Evolutionary conservation across 2,329 filamentous ascomycete genomes (phyloP), one percentile per base, ranked within the genome.

Genomic region (Podosphaera xanthii): DNA sequence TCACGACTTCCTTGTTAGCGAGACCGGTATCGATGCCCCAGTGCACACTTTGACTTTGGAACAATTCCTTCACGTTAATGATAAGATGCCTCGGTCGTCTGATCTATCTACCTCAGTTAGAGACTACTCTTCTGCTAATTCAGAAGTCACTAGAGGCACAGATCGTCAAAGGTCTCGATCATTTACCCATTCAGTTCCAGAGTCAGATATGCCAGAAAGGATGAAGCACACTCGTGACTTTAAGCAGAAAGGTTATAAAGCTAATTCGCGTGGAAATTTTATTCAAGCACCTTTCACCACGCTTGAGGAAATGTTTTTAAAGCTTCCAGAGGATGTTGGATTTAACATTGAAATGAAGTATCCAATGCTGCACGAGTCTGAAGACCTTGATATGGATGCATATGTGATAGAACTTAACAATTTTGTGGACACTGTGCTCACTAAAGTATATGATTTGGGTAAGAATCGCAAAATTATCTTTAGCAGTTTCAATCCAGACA

Each of bases 291-390:
- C 91, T 0, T 98, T 98, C 72, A 90, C 91, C 6, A 98, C 92
- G 0, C 76, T 98, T 3, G 89, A 96, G 70, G 88, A 96, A 62
- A 82, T 97, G 69, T 96, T 98, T 73, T 79, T 80, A 66, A 84
- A 90, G 68, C 74, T 98, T 0, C 88, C 89, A 0, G 79, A 85
- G 62, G 77, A 80, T 12, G 86, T 94, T 31, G 90, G 92, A 12
- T 98, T 98, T 77, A 97, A 98, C 71, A 94, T 98, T 65, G 92
- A 98, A 74, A 86, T 98, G 79, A 97, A 98, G 72, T 98, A 98
- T 69, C 92, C 92, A 4, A 97, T 97, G 90, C 80, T 98, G 49
- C 85, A 91, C 69, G 94, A 98, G 75, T 87, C 82, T 60, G 88
- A 96, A 70, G 87, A 94, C 70, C 86, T 96, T 64, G 88, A 94